Percentiles rank a stretch among this genome's conserved stretches.
phyloP scores from a whole-genome alignment of 106 monocot species.

The Dioscorea dumetorum region DNA sequence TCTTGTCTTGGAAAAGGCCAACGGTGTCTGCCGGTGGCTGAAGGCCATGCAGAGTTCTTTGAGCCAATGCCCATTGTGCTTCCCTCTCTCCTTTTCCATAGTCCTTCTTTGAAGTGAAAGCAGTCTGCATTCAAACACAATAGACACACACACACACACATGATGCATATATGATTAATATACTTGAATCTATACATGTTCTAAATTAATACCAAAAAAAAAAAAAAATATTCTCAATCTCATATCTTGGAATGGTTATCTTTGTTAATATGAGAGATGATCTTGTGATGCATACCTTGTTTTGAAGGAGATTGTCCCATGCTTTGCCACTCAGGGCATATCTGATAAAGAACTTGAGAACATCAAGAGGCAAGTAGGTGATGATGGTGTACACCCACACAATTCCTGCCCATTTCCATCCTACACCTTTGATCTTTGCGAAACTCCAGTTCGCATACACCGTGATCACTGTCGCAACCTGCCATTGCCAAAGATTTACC shows the following conservation, averaged over 20 bases:
- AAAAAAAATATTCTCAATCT: no score
- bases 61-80: constrained; percentile 6
- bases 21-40: background rate
- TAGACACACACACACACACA: background rate
- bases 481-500: background rate
- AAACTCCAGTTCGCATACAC: background rate
- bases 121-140: background rate
- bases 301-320: constrained; percentile 2
- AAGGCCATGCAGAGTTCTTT: background rate
- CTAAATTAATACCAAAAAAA: no score
- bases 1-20: background rate
- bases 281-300: background rate
- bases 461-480: constrained; percentile 1
- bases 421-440: background rate
- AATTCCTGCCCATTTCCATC: constrained; percentile 1
- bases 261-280: background rate
- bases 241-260: no score
- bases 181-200: background rate
- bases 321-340: constrained; percentile 2
- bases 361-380: background rate
- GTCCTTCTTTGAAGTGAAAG: constrained; percentile 2
- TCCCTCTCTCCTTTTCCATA: constrained; percentile 5
- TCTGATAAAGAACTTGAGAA: background rate
- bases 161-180: background rate
- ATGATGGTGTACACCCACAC: constrained; percentile 4